Base-by-base conservation (phyloP, 1,284 basidiomycete species). In the Melampsora abietis-canadensis region DNA sequence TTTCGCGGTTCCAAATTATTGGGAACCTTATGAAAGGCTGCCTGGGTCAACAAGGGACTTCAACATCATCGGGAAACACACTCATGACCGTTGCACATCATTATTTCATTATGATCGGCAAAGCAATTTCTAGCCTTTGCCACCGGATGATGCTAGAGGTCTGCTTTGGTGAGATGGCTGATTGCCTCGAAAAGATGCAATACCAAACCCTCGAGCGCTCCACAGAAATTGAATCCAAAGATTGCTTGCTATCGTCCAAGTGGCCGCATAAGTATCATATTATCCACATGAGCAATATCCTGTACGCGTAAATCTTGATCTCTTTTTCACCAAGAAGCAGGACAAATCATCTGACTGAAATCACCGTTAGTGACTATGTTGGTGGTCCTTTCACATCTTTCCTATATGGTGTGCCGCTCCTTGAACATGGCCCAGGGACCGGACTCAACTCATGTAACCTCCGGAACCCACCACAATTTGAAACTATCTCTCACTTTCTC, bases 331-430 rank as follows among this genome's bases (percentile, higher is more conserved):
- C 48, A 1, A 2, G 48, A 54, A 54, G n/a, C 48, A 15, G 24
- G 14, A 6, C 48, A 24, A 4, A 5, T 15, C 5, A 19, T 54
- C 3, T 54, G 1, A 54, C 48, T 54, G 48, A 54, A 54, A 10
- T 0, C 5, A 4, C 4, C 2, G 5, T 15, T 10, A 54, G 48
- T 24, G 48, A 54, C 48, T 54, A 54, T 15, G 17, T 19, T 10
- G 48, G 48, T 54, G 48, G 48, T 19, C 48, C 48, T 24, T 54
- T 54, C 4, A 54, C 48, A 19, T 54, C 48, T n/a, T 54, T 54
- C 24, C 48, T 54, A 19, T 54, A 54, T 15, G 48, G 48, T 54
- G 15, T 10, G 15, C 48, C 48, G 19, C 10, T 54, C 10, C 48
- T 54, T 15, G 48, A 54, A 54, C 10, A 54, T 54, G 48, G 48